Percentiles rank a stretch among this genome's conserved stretches.
Conservation (phyloP, 1,139 yeast genomes). For the Geotrichum histeridarum region DNA sequence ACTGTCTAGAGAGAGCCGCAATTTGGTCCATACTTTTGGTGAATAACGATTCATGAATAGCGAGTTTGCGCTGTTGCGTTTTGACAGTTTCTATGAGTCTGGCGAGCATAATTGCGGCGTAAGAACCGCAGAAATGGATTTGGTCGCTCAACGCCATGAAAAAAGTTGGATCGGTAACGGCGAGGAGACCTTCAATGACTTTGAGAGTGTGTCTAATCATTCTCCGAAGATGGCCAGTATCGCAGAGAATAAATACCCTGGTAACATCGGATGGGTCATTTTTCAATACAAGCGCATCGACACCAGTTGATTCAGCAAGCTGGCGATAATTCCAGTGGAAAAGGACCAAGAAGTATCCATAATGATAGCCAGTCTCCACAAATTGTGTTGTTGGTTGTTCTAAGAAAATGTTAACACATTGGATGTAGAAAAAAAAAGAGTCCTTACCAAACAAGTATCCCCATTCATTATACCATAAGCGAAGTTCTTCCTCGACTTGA, state of each 20-base stretch:
- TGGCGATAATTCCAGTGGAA: constrained; percentile 36
- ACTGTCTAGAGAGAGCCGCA: constrained; percentile 8
- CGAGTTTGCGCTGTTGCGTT: constrained; percentile 11
- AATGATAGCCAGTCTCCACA: constrained; percentile 68
- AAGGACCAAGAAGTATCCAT: constrained; percentile 52
- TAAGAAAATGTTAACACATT: neutral
- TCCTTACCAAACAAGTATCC: constrained; percentile 47
- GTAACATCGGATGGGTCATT: constrained; percentile 17
- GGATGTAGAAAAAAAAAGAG: neutral
- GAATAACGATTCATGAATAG: constrained; percentile 12
- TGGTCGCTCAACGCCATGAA: constrained; percentile 69
- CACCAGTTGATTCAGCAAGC: constrained; percentile 1
- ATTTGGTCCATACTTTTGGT: constrained; percentile 14
- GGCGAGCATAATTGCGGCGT: constrained; percentile 46
- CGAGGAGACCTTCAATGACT: constrained; percentile 42
- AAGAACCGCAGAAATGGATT: constrained; percentile 55
- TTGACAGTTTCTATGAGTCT: constrained; percentile 28
- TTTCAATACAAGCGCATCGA: constrained; percentile 4
- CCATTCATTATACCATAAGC: constrained; percentile 68
- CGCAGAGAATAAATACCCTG: constrained; percentile 17
- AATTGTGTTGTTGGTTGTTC: constrained; percentile 73
- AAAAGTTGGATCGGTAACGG: constrained; percentile 53
- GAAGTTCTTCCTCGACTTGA: constrained; percentile 40
- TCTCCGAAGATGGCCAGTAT: constrained; percentile 23
- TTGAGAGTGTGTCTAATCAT: constrained; percentile 40